phyloP scores from a whole-genome alignment of 129 eudicot genomes.

The Flaveria trinervia region DNA sequence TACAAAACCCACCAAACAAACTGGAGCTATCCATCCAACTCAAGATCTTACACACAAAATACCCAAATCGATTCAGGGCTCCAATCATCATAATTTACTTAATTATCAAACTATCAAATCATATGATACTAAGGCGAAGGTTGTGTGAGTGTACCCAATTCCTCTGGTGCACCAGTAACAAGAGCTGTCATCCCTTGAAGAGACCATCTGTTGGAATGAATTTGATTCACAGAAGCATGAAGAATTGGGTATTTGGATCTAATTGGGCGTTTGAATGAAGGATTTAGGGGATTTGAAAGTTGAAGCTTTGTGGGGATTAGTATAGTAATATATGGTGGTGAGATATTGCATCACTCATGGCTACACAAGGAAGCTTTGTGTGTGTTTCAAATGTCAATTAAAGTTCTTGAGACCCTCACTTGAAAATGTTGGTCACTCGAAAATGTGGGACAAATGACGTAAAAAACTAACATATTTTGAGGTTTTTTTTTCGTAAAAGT shows the following conservation, averaged over 20 bases:
- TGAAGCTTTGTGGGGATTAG: slow-evolving; percentile 27
- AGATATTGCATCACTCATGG: slow-evolving; percentile 29
- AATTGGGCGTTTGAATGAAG: slow-evolving; percentile 25
- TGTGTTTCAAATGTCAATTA: background rate
- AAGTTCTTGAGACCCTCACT: background rate
- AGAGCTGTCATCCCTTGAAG: slow-evolving; percentile 71
- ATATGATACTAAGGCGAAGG: background rate
- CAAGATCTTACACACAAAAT: background rate
- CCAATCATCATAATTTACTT: background rate
- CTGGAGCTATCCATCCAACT: background rate
- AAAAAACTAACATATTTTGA: too few species aligned
- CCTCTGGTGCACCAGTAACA: slow-evolving; percentile 84
- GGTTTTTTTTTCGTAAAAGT: too few species aligned
- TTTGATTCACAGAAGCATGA: slow-evolving; percentile 16
- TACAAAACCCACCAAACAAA: too few species aligned
- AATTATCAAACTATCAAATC: background rate
- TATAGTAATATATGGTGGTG: slow-evolving; percentile 8
- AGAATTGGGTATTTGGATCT: slow-evolving; percentile 10
- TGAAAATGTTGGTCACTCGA: too few species aligned
- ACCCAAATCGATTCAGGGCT: slow-evolving; percentile 24
- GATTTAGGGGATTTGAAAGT: slow-evolving; percentile 18
- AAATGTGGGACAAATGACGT: too few species aligned
- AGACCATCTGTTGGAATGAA: slow-evolving; percentile 57
- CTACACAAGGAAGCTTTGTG: background rate
- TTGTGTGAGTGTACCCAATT: slow-evolving; percentile 51